A percentile compares a stretch with the other conserved stretches of the same genome.
Evolutionary conservation across 257 asterid species (phyloP).

Genomic region (Solanum neorickii): DNA sequence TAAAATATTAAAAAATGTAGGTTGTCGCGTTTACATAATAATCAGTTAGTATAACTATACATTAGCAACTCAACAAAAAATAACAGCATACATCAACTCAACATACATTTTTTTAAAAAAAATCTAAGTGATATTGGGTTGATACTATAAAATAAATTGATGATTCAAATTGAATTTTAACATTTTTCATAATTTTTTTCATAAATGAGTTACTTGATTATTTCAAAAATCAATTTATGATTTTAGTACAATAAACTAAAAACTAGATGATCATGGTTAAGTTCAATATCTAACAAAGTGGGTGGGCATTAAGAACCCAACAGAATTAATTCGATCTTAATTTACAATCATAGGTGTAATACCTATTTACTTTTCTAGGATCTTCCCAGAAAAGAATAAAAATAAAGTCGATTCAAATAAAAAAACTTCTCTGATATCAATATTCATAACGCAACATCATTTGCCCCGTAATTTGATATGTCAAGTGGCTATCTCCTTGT

Average conservation of each 20-base stretch:
- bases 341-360: too few relatives aligned
- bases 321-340: neutral
- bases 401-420: too few relatives aligned
- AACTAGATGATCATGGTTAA: neutral
- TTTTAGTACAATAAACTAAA: neutral
- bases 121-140: too few relatives aligned
- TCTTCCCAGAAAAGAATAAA: too few relatives aligned
- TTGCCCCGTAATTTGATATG: neutral
- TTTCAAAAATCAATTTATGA: neutral
- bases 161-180: too few relatives aligned
- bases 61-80: neutral
- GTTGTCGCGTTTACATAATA: neutral
- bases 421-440: neutral
- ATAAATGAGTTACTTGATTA: neutral
- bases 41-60: neutral
- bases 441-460: neutral
- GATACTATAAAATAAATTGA: too few relatives aligned
- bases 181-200: too few relatives aligned
- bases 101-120: neutral
- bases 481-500: neutral
- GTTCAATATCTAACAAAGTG: neutral
- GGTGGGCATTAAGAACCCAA: neutral
- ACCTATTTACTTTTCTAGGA: too few relatives aligned
- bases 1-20: neutral
- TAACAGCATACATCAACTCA: too few relatives aligned